Conservation (phyloP, 352 stramenopile species). For the Phytopythium oedochilum region DNA sequence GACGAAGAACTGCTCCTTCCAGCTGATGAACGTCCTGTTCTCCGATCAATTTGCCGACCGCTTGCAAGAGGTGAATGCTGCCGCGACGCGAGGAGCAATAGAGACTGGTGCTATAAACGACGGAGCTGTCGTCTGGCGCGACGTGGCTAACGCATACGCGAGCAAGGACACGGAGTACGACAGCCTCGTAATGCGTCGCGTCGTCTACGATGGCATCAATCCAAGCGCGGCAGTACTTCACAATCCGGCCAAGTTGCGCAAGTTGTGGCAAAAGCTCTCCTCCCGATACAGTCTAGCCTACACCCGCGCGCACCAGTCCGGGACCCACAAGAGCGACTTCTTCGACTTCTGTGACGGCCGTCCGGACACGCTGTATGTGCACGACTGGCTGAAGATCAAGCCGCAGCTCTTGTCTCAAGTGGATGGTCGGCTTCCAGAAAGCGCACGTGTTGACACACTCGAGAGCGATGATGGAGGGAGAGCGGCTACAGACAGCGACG, state of each 20-base stretch:
- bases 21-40: neutral
- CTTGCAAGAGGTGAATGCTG: neutral
- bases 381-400: neutral
- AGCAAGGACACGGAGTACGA: neutral
- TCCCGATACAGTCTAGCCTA: neutral
- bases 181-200: neutral
- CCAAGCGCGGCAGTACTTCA: neutral
- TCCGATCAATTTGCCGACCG: neutral
- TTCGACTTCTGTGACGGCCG: neutral
- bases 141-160: neutral
- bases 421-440: neutral
- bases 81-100: neutral
- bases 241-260: neutral
- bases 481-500: too few relatives aligned
- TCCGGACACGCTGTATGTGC: neutral
- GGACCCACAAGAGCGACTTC: neutral
- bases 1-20: slow-evolving; percentile 12
- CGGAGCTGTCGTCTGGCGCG: neutral
- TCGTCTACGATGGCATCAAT: neutral
- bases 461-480: neutral
- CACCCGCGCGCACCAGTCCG: neutral
- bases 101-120: neutral
- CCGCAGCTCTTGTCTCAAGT: neutral
- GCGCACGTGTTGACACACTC: neutral
- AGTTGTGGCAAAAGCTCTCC: neutral